Evolutionary conservation across 1,139 yeast species (phyloP).

Genomic region (Eremothecium sinecaudum): DNA sequence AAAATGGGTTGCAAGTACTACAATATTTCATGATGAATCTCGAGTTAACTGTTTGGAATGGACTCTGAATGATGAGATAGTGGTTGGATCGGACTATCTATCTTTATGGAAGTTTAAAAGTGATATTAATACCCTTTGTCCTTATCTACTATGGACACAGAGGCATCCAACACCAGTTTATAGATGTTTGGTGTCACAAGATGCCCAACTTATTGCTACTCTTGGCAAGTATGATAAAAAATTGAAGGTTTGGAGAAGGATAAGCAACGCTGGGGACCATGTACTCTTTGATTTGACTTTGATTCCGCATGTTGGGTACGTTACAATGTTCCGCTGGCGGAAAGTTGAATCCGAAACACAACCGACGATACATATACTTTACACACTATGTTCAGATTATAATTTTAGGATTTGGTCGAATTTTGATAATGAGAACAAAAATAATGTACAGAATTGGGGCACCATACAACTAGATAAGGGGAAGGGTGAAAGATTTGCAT

Average conservation of each 20-base stretch:
- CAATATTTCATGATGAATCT: slow-evolving; percentile 33
- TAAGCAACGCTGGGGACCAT: slow-evolving; percentile 54
- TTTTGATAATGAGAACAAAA: slow-evolving; percentile 49
- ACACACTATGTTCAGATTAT: slow-evolving; percentile 50
- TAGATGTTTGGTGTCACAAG: slow-evolving; percentile 48
- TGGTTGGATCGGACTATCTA: slow-evolving; percentile 50
- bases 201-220: slow-evolving; percentile 58
- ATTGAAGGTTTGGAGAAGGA: slow-evolving; percentile 72
- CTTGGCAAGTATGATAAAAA: slow-evolving; percentile 53
- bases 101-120: slow-evolving; percentile 45
- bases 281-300: slow-evolving; percentile 65
- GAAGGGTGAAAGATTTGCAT: slow-evolving; percentile 33
- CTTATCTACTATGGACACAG: slow-evolving; percentile 44
- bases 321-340: slow-evolving; percentile 52
- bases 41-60: slow-evolving; percentile 50
- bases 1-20: slow-evolving; percentile 43
- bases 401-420: slow-evolving; percentile 66
- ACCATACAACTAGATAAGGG: slow-evolving; percentile 37
- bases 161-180: slow-evolving; percentile 50
- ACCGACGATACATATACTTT: slow-evolving; percentile 38
- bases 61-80: slow-evolving; percentile 55
- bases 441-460: slow-evolving; percentile 54
- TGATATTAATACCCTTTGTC: slow-evolving; percentile 37
- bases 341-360: slow-evolving; percentile 23
- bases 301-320: slow-evolving; percentile 52